Base-by-base conservation (phyloP, 208 protist genomes). In the Wallacemonas sp. region DNA sequence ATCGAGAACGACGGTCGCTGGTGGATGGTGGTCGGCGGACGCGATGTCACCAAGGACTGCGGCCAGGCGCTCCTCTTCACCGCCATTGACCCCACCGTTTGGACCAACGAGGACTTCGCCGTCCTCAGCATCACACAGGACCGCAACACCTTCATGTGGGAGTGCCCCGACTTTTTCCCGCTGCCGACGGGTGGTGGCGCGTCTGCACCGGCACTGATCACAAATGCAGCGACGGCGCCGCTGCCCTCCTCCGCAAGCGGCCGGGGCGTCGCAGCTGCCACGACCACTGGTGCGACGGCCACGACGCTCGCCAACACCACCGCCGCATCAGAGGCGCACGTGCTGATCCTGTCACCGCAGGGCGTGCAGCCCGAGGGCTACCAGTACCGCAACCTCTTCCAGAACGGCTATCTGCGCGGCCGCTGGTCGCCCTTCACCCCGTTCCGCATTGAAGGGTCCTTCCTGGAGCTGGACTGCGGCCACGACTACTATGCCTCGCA, bases 131-230 rank as follows among this genome's bases (percentile, higher is more conserved):
- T 46, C 32, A 71, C 72, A 24, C 46, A 57, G 17, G 73, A 83
- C 60, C 64, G 71, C 46, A 83, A 83, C 49, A 74, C 78, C 16
- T 83, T 83, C 54, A 83, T 83, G 78, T 83, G 78, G 74, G 78
- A 84, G 64, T 84, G 78, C 55, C 78, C 73, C 4, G 73, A 80
- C 61, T 72, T 76, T 24, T 84, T 84, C 65, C 19, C 61, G 1
- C 36, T 81, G 17, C 49, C 38, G 39, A 24, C 52, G 8, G 24
- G 8, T 8, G 47, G 30, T n/a, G 44, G 14, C 17, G 44, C 19
- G 17, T 24, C 44, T 6, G 19, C 11, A 23, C 17, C 19, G 44
- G 19, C 17, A 6, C 17, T n/a, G 17, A 49, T 49, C 44, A 23
- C 44, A 17, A 49, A 9, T 5, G 17, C 19, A 23, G 44, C 9